phyloP scores from a whole-genome alignment of 1,284 basidiomycete genomes.

The Trichosporon sp. region DNA sequence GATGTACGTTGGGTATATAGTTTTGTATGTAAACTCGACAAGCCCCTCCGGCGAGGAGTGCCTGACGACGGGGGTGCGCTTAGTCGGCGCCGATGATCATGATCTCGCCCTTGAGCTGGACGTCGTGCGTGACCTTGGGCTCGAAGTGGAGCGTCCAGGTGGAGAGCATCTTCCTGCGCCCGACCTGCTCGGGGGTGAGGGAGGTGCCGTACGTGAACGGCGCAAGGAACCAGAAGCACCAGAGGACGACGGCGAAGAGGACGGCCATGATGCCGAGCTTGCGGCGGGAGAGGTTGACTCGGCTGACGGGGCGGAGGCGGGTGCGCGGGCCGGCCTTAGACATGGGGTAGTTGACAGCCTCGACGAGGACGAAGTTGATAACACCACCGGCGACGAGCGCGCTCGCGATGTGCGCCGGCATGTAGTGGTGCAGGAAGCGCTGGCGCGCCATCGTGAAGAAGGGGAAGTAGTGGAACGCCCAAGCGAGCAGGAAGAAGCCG shows the following conservation, averaged over 20 bases:
- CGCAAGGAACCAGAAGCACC: conserved; percentile 68
- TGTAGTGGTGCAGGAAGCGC: conserved; percentile 95
- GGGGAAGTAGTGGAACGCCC: conserved; percentile 93
- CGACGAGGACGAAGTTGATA: conserved; percentile 84
- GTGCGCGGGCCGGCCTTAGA: conserved; percentile 63
- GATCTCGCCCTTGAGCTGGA: not conserved
- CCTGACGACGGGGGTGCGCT: too few relatives aligned
- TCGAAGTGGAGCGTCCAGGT: conserved; percentile 49
- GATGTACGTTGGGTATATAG: not conserved
- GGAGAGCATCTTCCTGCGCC: conserved; percentile 44
- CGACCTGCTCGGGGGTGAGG: conserved; percentile 70
- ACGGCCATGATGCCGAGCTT: conserved; percentile 56
- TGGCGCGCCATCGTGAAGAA: conserved; percentile 99
- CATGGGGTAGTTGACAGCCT: conserved; percentile 89
- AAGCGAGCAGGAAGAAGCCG: conserved; percentile 90
- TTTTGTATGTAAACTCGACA: not conserved
- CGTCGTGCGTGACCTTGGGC: conserved; percentile 26
- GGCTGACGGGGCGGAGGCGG: conserved; percentile 59
- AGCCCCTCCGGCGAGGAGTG: too few relatives aligned
- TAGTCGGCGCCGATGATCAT: not conserved
- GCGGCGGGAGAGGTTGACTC: conserved; percentile 62
- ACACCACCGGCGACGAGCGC: conserved; percentile 86
- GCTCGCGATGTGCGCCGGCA: conserved; percentile 88
- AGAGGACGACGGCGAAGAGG: conserved; percentile 58
- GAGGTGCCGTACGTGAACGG: conserved; percentile 89